Percentiles rank a stretch among this genome's conserved stretches.
Evolutionary conservation across 192 early-diverging fungal genomes (phyloP).

Genomic region (Rhizophlyctis rosea): DNA sequence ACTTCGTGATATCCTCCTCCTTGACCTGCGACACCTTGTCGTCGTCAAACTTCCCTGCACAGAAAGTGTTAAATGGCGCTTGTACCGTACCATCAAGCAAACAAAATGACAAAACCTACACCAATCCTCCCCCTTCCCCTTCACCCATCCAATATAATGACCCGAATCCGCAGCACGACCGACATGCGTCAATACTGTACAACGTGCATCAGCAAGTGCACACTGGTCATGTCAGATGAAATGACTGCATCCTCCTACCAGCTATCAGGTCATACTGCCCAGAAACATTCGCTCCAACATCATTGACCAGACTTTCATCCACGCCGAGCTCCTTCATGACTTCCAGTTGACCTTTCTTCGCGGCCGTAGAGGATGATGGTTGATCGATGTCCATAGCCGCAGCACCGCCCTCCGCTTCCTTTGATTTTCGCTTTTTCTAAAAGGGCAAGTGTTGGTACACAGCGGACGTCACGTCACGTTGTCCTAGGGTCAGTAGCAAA

Average conservation of each 20-base stretch:
- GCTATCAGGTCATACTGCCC: slow-evolving; percentile 92
- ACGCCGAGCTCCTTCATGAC: slow-evolving; percentile 52
- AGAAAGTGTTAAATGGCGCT: slow-evolving; percentile 2
- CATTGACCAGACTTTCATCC: slow-evolving; percentile 68
- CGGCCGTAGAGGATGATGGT: not conserved
- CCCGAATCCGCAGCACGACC: slow-evolving; percentile 93
- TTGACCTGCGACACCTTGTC: slow-evolving; percentile 84
- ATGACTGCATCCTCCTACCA: slow-evolving; percentile 16
- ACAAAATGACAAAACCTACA: slow-evolving; percentile 45
- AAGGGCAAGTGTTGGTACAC: not conserved
- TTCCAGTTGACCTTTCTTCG: slow-evolving; percentile 23
- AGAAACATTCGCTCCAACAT: slow-evolving; percentile 80
- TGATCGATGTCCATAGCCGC: slow-evolving; percentile 21
- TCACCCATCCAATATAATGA: slow-evolving; percentile 92
- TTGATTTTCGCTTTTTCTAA: slow-evolving; percentile 35
- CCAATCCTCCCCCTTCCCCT: slow-evolving; percentile 57
- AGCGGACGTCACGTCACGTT: not conserved
- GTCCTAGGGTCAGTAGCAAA: not conserved
- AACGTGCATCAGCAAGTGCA: not conserved
- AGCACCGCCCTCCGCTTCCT: slow-evolving; percentile 10
- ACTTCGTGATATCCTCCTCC: slow-evolving; percentile 82
- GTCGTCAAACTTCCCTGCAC: slow-evolving; percentile 82
- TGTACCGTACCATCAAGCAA: no score
- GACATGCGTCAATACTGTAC: slow-evolving; percentile 82
- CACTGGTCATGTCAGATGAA: not conserved